These are phyloP conservation scores for Mortierella sp. DNA, from an alignment of 371 early-diverging fungal species.

Conservation along the genomic window DNA sequence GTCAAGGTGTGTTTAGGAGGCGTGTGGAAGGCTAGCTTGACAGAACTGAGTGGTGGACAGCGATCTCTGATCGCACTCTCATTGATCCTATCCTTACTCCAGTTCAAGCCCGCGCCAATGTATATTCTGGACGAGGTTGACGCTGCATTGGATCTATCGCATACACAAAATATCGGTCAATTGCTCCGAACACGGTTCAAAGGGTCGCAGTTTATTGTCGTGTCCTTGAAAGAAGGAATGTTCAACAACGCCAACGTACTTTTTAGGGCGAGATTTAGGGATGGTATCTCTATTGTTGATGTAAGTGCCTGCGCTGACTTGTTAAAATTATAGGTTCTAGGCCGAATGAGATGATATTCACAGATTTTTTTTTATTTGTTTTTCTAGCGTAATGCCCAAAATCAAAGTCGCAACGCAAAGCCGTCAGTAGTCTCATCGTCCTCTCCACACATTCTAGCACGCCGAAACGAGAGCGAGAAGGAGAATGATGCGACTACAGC, in stretches of 20 bases:
- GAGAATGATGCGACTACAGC: conserved; percentile 19
- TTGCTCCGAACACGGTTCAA: conserved; percentile 96
- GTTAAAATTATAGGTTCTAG: background rate
- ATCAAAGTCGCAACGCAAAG: conserved; percentile 11
- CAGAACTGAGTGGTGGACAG: conserved; percentile 99
- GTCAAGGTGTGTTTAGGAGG: conserved; percentile 97
- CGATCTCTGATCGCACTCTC: conserved; percentile 97
- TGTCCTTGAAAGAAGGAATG: conserved; percentile 99
- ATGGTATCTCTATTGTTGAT: conserved; percentile 97
- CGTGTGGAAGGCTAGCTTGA: conserved; percentile 97
- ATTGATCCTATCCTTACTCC: conserved; percentile 96
- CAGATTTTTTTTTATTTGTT: conserved; percentile 1
- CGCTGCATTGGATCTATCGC: conserved; percentile 98
- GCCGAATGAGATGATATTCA: background rate
- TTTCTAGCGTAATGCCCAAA: conserved; percentile 17
- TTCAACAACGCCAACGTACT: conserved; percentile 99
- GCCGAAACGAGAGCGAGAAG: conserved; percentile 20
- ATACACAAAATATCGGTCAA: conserved; percentile 99
- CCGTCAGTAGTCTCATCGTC: background rate
- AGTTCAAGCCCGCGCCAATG: conserved; percentile 99
- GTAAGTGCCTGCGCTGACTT: conserved; percentile 23
- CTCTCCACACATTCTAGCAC: background rate
- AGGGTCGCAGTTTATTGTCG: conserved; percentile 99
- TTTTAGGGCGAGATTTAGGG: conserved; percentile 95
- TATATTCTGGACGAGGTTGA: conserved; percentile 99